Base-by-base conservation (phyloP, 2,329 filamentous ascomycete genomes). In the Scedosporium apiospermum region DNA sequence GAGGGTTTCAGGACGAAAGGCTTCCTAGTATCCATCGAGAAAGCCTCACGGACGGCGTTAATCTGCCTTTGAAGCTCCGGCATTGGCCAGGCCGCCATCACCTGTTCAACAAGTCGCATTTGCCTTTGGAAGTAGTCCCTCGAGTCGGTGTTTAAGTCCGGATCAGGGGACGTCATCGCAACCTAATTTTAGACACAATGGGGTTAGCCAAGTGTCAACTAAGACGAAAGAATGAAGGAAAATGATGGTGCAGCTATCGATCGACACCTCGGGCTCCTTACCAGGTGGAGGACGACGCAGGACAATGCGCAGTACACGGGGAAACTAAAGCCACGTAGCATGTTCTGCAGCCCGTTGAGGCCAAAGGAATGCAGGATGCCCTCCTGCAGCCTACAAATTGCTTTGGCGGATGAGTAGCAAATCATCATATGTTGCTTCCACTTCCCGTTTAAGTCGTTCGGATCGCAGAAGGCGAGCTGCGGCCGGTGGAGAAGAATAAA, bases 321-420 rank as follows among this genome's bases (percentile, higher is more conserved):
- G 70, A 96, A 98, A 74, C 93, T 96, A 72, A 96, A 92, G 46
- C 93, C 93, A 67, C 93, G 84, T 70, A 93, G 88, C 93, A 97
- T 97, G 75, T 88, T 96, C 68, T 95, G 82, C 16, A 98, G 79
- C 0, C 93, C 93, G 16, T 84, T 84, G 64, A 96, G 78, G 2
- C 92, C 91, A 72, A 88, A 96, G 0, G 84, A 83, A 62, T 88
- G 82, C 64, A 96, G 71, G 42, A 96, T 85, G 1, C 88, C 88
- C 75, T 98, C 93, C 71, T 97, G 92, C 5, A 97, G 75, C 64
- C 90, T 87, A 74, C 93, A 97, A 60, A 98, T 81, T 49, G 83
- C 84, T 74, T 95, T 96, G 46, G 93, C 92, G 1, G 93, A 88
- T 49, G 85, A 84, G 71, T 96, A 93, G 71, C 91, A 96, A 21